phyloP scores from a whole-genome alignment of 257 asterid genomes.

The Orobanche coerulescens region DNA sequence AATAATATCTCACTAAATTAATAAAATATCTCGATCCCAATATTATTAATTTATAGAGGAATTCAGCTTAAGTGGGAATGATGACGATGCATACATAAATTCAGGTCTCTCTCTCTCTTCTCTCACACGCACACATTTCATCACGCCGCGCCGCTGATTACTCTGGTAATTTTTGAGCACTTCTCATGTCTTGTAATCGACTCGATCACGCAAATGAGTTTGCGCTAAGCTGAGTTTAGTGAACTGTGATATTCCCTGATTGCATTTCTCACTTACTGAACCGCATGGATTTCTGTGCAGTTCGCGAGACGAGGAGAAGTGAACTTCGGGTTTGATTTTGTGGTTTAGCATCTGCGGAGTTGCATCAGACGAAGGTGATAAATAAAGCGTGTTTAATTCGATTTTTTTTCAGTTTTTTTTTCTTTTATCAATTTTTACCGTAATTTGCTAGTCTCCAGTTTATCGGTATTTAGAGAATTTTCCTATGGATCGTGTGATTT shows the following conservation, averaged over 20 bases:
- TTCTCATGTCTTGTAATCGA: not conserved
- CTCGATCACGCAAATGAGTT: not conserved
- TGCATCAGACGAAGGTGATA: not conserved
- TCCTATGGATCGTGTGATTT: constrained; percentile 6
- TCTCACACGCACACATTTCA: not conserved
- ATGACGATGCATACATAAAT: no score
- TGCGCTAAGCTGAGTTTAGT: not conserved
- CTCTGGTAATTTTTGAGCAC: constrained; percentile 12
- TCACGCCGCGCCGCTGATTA: constrained; percentile 1
- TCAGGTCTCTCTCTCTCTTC: not conserved
- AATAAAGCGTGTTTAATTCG: not conserved
- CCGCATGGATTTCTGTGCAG: not conserved
- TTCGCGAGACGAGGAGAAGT: not conserved
- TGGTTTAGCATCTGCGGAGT: not conserved
- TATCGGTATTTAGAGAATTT: not conserved
- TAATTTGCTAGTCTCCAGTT: not conserved
- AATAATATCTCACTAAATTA: no score
- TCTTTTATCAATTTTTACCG: not conserved
- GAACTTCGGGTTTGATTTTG: not conserved
- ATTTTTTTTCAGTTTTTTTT: not conserved
- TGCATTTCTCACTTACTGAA: not conserved
- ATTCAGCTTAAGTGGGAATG: no score
- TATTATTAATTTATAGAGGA: no score
- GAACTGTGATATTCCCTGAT: not conserved
- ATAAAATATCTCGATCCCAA: no score